Evolutionary conservation across 2,329 filamentous ascomycete species (phyloP), one percentile per base, ranked within the genome.

Genomic region (Lasiodiplodia hormozganensis): DNA sequence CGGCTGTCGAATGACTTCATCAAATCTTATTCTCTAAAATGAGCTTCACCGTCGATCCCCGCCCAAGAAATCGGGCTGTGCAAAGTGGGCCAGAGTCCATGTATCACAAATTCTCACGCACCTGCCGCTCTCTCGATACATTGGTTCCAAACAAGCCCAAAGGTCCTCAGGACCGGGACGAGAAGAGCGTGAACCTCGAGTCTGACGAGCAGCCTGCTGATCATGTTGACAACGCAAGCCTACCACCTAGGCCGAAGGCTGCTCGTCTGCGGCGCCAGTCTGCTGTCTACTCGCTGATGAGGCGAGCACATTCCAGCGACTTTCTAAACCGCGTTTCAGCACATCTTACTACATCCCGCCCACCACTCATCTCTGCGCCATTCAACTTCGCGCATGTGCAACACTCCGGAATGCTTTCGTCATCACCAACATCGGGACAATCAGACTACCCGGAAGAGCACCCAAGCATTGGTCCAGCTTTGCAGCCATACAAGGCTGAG

Each of bases 251-350:
- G 23, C 54, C 53, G 14, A 57, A 67, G 12, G 16, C 65, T 38
- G 65, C 65, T 38, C 65, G 40, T 16, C 40, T 58, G 23, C 53
- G 65, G 10, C 65, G 65, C 12, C 53, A 58, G 21, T 67, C 65
- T 12, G 40, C 65, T 21, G 53, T 67, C 14, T 43, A 67, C n/a
- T 60, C 65, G 6, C 54, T 68, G 14, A 21, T 62, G 31, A 51
- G 49, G 34, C 56, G 65, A 31, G 56, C 34, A 18, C 56, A 68
- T 14, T 68, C 65, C 16, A 62, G 62, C 28, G 54, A 62, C 2
- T 21, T 68, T 4, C 43, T 68, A 16, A 62, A 47, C 34, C 65
- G 65, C 4, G 60, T 62, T 14, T 68, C 65, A 21, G 56, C 49
- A 49, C 53, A 31, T 4, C 54, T 65, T 14, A 28, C 62, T 12